phyloP scores from a whole-genome alignment of 176 grass and related monocot genomes.

The Stipa capillata region DNA sequence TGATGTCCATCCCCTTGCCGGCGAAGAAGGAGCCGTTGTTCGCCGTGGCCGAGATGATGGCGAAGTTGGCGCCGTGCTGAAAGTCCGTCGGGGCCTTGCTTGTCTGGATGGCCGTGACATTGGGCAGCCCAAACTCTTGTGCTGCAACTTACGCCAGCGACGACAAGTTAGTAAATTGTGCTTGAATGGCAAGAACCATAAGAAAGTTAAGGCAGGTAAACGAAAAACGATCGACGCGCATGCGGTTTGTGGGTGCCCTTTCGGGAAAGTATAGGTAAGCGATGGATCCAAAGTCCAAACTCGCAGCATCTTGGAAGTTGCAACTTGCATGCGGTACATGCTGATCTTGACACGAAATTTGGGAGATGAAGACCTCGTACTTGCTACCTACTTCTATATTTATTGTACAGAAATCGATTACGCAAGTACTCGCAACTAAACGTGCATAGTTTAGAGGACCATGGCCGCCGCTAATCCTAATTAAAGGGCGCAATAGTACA shows the following conservation, averaged over 20 bases:
- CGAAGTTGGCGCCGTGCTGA: conserved; percentile 53
- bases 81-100: conserved; percentile 10
- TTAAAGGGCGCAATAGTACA: too few species aligned
- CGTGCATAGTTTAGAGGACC: too few species aligned
- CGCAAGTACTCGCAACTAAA: too few species aligned
- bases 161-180: too few species aligned
- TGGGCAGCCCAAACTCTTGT: conserved; percentile 34
- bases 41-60: conserved; percentile 48
- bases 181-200: background rate
- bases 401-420: background rate
- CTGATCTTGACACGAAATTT: background rate
- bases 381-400: background rate
- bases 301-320: background rate
- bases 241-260: background rate
- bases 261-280: background rate
- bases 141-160: conserved; percentile 43
- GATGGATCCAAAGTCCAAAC: background rate
- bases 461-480: too few species aligned
- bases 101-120: conserved; percentile 36
- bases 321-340: background rate
- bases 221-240: background rate
- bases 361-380: background rate
- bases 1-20: conserved; percentile 19
- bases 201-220: background rate
- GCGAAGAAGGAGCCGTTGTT: conserved; percentile 50